Conservation (phyloP, 73 alveolate species). For the Paramecium sexaurelia region DNA sequence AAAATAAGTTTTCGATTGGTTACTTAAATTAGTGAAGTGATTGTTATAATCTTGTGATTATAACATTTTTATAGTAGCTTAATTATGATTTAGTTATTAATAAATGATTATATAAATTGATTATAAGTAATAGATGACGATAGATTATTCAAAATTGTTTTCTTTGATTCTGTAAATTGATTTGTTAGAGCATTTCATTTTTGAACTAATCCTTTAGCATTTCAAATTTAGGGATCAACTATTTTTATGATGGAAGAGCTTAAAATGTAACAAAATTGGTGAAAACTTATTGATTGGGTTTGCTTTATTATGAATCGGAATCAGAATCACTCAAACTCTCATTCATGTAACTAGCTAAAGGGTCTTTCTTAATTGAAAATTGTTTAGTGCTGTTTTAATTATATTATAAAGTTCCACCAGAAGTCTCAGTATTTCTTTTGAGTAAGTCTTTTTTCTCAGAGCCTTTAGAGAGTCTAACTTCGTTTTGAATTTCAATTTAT, state of each 20-base stretch:
- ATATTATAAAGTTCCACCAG: slow-evolving; percentile 14
- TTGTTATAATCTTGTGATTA: too few relatives aligned
- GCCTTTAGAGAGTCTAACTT: neutral
- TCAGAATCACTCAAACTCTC: slow-evolving; percentile 19
- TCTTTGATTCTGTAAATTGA: neutral
- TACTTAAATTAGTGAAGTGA: too few relatives aligned
- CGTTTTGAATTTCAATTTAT: neutral
- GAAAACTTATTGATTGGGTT: slow-evolving; percentile 2
- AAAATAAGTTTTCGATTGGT: too few relatives aligned
- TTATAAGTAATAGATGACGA: neutral
- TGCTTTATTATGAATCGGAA: neutral
- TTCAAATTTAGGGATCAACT: slow-evolving; percentile 36
- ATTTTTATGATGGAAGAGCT: slow-evolving; percentile 48
- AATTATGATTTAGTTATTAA: neutral
- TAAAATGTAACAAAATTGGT: slow-evolving; percentile 50
- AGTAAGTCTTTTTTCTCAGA: neutral
- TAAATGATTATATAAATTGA: neutral
- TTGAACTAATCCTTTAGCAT: neutral
- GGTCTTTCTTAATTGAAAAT: slow-evolving; percentile 31
- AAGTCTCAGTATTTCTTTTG: slow-evolving; percentile 48
- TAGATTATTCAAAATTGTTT: slow-evolving; percentile 32
- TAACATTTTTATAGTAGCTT: too few relatives aligned
- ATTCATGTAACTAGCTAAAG: slow-evolving; percentile 37
- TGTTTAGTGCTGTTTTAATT: slow-evolving; percentile 22
- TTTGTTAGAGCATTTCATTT: slow-evolving; percentile 19